Conservation (phyloP, 2,329 filamentous ascomycete species). For the Penicillium hesseltinei region DNA sequence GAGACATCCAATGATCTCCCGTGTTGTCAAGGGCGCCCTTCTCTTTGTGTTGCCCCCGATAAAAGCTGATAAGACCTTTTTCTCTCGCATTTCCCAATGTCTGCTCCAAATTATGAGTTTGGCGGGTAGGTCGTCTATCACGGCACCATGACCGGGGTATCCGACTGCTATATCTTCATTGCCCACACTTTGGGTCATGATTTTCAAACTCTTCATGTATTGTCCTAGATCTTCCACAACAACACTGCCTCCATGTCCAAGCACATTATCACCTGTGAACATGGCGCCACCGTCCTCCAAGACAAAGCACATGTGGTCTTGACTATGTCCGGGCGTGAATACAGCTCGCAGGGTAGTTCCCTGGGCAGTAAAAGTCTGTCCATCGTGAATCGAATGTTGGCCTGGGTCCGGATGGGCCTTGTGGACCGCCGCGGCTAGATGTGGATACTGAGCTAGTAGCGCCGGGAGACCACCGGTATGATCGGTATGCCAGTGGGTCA, state of each 20-base stretch:
- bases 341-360: conserved; percentile 2
- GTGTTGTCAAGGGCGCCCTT: neutral
- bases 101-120: neutral
- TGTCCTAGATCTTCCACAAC: conserved; percentile 1
- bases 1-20: neutral
- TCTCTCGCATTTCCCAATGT: conserved; percentile 6
- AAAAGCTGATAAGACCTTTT: neutral
- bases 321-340: conserved; percentile 7
- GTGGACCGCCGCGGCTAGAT: neutral
- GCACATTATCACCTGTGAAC: conserved; percentile 11
- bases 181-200: neutral
- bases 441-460: conserved; percentile 4
- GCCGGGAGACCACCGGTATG: conserved; percentile 8
- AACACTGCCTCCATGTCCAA: conserved; percentile 9
- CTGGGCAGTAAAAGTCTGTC: conserved; percentile 1
- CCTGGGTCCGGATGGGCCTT: conserved; percentile 1
- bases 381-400: conserved; percentile 2
- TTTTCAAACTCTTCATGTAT: conserved; percentile 6
- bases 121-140: conserved; percentile 4
- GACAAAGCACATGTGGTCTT: conserved; percentile 10
- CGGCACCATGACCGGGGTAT: conserved; percentile 7
- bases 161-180: neutral
- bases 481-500: conserved; percentile 9
- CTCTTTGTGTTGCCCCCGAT: neutral
- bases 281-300: conserved; percentile 1